Evolutionary conservation across 441 rosid genomes (phyloP).

Genomic region (Erodium texanum): DNA sequence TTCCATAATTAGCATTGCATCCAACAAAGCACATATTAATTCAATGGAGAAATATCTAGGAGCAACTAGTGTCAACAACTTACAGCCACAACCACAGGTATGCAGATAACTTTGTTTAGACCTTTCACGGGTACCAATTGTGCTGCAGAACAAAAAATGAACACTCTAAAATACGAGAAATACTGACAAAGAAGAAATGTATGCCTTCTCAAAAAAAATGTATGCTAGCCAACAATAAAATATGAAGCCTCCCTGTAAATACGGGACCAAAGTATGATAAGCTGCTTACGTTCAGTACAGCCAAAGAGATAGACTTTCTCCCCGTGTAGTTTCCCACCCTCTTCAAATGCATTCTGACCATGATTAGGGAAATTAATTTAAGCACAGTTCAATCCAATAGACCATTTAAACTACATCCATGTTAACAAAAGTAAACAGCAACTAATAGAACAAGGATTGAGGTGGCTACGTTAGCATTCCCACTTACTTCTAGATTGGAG

Average conservation of each 20-base stretch:
- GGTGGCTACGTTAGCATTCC: neutral
- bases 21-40: neutral
- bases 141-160: conserved; percentile 45
- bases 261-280: conserved; percentile 5
- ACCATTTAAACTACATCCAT: neutral
- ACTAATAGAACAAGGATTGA: conserved; percentile 5
- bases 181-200: neutral
- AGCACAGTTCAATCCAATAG: conserved; percentile 12
- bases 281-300: conserved; percentile 84
- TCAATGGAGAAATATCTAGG: neutral
- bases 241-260: neutral
- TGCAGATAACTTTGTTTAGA: conserved; percentile 35
- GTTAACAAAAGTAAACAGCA: neutral
- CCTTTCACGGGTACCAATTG: conserved; percentile 61
- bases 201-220: conserved; percentile 8
- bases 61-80: conserved; percentile 25
- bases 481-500: conserved; percentile 80
- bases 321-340: conserved; percentile 69
- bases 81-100: conserved; percentile 87
- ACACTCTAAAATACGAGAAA: conserved; percentile 9
- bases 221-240: conserved; percentile 5
- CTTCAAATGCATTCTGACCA: conserved; percentile 79
- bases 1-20: neutral
- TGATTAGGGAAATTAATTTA: conserved; percentile 13
- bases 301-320: conserved; percentile 79